Conservation (phyloP, 208 protist species). For the Leishmania tarentolae region DNA sequence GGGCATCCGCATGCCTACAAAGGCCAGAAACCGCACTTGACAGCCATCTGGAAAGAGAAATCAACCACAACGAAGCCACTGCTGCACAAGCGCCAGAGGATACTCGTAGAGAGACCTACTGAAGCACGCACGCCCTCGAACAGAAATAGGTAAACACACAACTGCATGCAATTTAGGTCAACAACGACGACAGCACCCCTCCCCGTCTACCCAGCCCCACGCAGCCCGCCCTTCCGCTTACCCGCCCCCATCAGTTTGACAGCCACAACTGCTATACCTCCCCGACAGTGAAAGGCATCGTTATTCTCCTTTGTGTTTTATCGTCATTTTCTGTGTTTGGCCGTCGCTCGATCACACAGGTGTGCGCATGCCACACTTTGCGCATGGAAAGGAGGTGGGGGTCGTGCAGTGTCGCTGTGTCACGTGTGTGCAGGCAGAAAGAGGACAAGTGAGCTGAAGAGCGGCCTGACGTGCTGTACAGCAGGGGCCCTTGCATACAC, state of each 20-base stretch:
- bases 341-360: not conserved
- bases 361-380: no score
- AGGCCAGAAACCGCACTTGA: not conserved
- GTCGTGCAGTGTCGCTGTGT: no score
- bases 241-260: not conserved
- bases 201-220: no score
- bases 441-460: not conserved
- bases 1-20: not conserved
- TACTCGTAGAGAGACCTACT: not conserved
- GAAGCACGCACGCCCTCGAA: not conserved
- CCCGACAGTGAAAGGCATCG: not conserved
- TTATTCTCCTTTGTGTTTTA: not conserved
- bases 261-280: not conserved
- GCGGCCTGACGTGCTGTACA: not conserved
- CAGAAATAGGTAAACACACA: not conserved
- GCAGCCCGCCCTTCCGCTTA: no score
- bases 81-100: not conserved
- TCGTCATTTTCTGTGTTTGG: not conserved
- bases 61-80: not conserved
- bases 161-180: not conserved
- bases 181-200: not conserved
- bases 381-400: no score
- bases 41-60: not conserved
- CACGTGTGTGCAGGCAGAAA: not conserved
- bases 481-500: not conserved